These are phyloP conservation scores for Ceratocystis cacaofunesta DNA, from an alignment of 2,329 filamentous ascomycete species.

Conservation along the genomic window DNA sequence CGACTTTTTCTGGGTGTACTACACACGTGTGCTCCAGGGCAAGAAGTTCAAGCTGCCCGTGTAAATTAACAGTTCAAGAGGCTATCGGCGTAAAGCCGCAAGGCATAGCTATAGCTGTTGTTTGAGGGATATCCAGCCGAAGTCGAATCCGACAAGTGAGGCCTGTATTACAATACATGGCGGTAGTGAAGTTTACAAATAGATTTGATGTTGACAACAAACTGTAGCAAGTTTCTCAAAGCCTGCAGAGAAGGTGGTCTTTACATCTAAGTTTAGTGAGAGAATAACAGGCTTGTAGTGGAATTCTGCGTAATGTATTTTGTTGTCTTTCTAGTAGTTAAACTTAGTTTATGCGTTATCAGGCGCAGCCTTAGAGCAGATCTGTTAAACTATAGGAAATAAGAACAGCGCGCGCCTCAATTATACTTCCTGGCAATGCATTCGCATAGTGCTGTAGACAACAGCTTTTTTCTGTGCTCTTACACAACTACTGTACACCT, in stretches of 20 bases:
- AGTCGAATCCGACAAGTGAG: background rate
- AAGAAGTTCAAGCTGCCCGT: conserved; percentile 80
- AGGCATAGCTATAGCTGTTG: background rate
- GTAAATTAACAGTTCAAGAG: conserved; percentile 29
- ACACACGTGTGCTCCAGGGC: conserved; percentile 83
- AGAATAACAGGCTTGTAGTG: background rate
- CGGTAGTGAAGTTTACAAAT: background rate
- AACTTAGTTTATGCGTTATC: background rate
- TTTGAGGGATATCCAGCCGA: background rate
- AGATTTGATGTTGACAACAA: background rate
- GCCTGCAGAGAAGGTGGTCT: background rate
- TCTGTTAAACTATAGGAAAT: no score
- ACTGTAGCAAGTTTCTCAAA: background rate
- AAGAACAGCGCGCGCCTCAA: no score
- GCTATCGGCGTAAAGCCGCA: background rate
- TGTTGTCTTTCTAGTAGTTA: background rate
- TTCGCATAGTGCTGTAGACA: no score
- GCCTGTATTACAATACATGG: background rate
- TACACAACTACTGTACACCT: no score
- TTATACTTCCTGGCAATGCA: no score
- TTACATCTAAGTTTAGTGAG: background rate
- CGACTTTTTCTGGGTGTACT: conserved; percentile 99
- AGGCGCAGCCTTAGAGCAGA: no score
- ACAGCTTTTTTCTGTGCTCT: no score
- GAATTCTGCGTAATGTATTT: background rate